Percentiles rank a stretch among this genome's conserved stretches.
Evolutionary conservation across 2,329 filamentous ascomycete genomes (phyloP).

Genomic region (Colletotrichum spaethianum): DNA sequence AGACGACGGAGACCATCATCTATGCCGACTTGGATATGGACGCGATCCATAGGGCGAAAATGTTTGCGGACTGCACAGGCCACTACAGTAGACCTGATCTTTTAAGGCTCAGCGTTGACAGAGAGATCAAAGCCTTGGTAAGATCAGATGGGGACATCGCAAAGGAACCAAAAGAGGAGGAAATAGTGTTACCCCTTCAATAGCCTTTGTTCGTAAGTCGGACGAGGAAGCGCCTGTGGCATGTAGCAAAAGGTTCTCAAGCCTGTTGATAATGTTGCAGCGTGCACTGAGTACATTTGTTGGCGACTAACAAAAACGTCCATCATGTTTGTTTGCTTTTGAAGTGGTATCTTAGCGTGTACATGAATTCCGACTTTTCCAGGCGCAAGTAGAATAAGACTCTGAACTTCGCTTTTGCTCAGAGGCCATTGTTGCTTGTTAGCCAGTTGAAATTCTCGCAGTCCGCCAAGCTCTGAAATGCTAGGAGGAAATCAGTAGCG

Average conservation of each 20-base stretch:
- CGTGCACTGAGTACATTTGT: not conserved
- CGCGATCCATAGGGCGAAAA: conserved; percentile 55
- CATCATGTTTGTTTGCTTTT: too few species aligned
- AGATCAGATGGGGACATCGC: not conserved
- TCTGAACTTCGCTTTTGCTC: not conserved
- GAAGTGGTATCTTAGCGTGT: not conserved
- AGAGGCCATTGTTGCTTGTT: conserved; percentile 1
- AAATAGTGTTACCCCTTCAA: not conserved
- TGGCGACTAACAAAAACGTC: not conserved
- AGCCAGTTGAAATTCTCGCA: conserved; percentile 34
- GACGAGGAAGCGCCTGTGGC: not conserved
- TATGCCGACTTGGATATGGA: conserved; percentile 66
- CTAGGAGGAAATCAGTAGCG: conserved; percentile 11
- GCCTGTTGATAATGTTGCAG: not conserved
- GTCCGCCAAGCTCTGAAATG: conserved; percentile 16
- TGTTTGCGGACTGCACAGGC: conserved; percentile 55
- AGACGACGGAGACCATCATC: conserved; percentile 62
- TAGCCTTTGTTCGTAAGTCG: not conserved
- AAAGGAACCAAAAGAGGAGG: conserved; percentile 12
- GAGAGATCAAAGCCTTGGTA: not conserved
- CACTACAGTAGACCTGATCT: conserved; percentile 58
- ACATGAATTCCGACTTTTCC: not conserved
- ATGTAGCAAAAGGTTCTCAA: not conserved
- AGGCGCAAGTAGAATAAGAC: not conserved
- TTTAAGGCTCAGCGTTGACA: conserved; percentile 49